These are phyloP conservation scores for Pittosporum tobira DNA, from an alignment of 129 eudicot species.

Conservation along the genomic window DNA sequence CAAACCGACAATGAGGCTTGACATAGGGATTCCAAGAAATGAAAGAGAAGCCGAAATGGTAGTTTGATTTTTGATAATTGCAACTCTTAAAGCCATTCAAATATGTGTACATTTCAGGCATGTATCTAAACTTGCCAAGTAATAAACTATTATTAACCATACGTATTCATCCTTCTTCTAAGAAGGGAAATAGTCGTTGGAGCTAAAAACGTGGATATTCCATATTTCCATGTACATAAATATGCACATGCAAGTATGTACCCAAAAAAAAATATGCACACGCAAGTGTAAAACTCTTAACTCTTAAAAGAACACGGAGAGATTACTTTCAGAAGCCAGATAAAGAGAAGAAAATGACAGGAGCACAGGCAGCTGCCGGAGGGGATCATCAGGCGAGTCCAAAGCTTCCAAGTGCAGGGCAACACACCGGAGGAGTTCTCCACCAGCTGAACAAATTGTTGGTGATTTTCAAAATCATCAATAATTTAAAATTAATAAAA, in stretches of 20 bases:
- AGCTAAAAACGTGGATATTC: not conserved
- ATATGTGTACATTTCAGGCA: too few relatives aligned
- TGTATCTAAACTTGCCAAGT: too few relatives aligned
- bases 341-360: not conserved
- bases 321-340: not conserved
- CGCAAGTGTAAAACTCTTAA: not conserved
- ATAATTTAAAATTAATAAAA: too few relatives aligned
- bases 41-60: conserved; percentile 93
- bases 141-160: too few relatives aligned
- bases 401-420: conserved; percentile 6
- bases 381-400: not conserved
- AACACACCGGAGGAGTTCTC: not conserved
- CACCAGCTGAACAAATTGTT: not conserved
- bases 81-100: too few relatives aligned
- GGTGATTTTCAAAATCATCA: too few relatives aligned
- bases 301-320: too few relatives aligned
- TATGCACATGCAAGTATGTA: too few relatives aligned
- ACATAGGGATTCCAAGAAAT: conserved; percentile 74
- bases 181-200: not conserved
- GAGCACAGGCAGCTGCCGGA: not conserved
- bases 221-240: not conserved
- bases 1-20: conserved; percentile 88
- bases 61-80: conserved; percentile 31
- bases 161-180: too few relatives aligned
- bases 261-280: too few relatives aligned